Base-by-base conservation (phyloP, 352 stramenopile species). In the Pythium rhizo-oryzae region DNA sequence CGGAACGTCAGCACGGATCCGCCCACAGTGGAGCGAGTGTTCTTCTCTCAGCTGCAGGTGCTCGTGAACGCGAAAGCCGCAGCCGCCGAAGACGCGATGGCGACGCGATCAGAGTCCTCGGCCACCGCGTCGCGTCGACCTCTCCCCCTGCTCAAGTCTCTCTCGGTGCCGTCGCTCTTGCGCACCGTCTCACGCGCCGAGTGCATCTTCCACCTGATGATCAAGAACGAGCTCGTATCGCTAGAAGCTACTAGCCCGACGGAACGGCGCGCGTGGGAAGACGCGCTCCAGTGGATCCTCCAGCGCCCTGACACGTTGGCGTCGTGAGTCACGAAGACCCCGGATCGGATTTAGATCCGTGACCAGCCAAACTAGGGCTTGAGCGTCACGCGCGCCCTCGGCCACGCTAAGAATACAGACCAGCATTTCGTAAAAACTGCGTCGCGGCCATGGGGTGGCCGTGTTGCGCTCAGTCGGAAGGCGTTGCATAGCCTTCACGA, bases 281-380 rank as follows among this genome's bases (percentile, higher is more conserved):
- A 79, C 30, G 78, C 71, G 0, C 52, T 85, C 16, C 73, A 84
- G 52, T 85, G 76, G 74, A 64, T 85, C 28, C 60, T 82, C 13
- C 39, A 69, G 46, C 44, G 23, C 21, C 24, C 60, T 11, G 35
- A 50, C 35, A 24, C 49, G 15, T 16, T 6, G 19, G 43, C 62
- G 41, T 56, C n/a, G 25, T 56, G n/a, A 67, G 28, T 11, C 5
- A n/a, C 19, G 2, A 8, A 9, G 1, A 41, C 19, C 4, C 9
- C 4, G 0, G 33, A 30, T 58, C 30, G 6, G 30, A 41, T 50
- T 60, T 49, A 35, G 53, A 60, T 50, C 19, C 0, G 15, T 0
- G 50, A 15, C 21, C 50, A n/a, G 33, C 2, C 21, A 28, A 25
- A 6, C 28, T 7, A 33, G 28, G 28, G 37, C 37, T 11, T 9